Evolutionary conservation across 2,329 filamentous ascomycete species (phyloP).

Genomic region (Malbranchea zuffiana): DNA sequence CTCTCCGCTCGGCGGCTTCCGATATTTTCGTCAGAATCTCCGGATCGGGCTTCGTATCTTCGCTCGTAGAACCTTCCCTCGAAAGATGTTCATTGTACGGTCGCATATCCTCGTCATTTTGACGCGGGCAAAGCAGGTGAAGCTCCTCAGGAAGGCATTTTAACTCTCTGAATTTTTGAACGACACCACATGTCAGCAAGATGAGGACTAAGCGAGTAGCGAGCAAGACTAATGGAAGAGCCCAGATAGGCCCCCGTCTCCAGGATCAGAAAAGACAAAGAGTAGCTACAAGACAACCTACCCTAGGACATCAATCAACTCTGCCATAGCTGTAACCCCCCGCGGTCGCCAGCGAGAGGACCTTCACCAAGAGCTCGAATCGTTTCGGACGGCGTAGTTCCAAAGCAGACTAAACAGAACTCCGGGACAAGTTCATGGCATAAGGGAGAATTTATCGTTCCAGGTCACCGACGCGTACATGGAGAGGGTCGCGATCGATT

Average conservation of each 20-base stretch:
- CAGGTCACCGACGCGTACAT: too few species aligned
- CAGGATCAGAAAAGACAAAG: neutral
- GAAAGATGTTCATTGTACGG: constrained; percentile 47
- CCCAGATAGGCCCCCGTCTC: neutral
- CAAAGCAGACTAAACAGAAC: too few species aligned
- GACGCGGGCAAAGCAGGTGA: constrained; percentile 59
- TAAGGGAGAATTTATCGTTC: too few species aligned
- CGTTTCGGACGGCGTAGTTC: too few species aligned
- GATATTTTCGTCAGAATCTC: constrained; percentile 37
- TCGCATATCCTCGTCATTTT: constrained; percentile 51
- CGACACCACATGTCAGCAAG: constrained; percentile 1
- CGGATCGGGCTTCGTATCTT: constrained; percentile 35
- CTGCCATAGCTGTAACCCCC: constrained; percentile 27
- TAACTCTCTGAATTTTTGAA: constrained; percentile 27
- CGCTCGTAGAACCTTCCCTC: constrained; percentile 22
- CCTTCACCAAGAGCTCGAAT: too few species aligned
- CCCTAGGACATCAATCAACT: constrained; percentile 35
- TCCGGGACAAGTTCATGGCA: too few species aligned
- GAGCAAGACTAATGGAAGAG: neutral
- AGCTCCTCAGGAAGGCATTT: constrained; percentile 36
- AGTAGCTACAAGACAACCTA: constrained; percentile 19
- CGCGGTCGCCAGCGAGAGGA: neutral
- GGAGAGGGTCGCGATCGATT: too few species aligned
- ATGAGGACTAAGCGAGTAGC: too few species aligned
- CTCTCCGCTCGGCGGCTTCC: constrained; percentile 46